A percentile compares a stretch with the other conserved stretches of the same genome.
These are phyloP conservation scores for Daldinia bambusicola DNA, from an alignment of 495 filamentous ascomycete species.

Conservation along the genomic window DNA sequence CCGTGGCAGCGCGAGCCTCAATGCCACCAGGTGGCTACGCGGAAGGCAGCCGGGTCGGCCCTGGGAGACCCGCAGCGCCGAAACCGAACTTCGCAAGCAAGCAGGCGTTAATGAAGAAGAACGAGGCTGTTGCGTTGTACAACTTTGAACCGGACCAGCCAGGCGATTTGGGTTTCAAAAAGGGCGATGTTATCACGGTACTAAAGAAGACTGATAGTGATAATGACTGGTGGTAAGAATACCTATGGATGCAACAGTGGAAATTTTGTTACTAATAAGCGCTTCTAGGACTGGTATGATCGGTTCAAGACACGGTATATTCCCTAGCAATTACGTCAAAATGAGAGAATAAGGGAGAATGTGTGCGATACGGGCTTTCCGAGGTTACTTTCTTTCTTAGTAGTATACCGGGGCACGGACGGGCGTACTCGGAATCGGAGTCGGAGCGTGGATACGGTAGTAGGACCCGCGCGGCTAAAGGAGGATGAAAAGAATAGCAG, in stretches of 20 bases:
- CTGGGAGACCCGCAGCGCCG: slow-evolving; percentile 80
- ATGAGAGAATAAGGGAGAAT: slow-evolving; percentile 53
- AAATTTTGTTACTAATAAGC: slow-evolving; percentile 40
- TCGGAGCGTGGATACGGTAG: slow-evolving; percentile 8
- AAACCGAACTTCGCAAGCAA: slow-evolving; percentile 82
- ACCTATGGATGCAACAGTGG: too few relatives aligned
- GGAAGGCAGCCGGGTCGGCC: slow-evolving; percentile 56
- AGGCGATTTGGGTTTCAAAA: slow-evolving; percentile 94
- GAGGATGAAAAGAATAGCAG: slow-evolving; percentile 18
- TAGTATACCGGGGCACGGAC: slow-evolving; percentile 8
- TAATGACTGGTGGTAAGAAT: slow-evolving; percentile 90
- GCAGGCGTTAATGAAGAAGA: slow-evolving; percentile 72
- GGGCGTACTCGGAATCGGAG: slow-evolving; percentile 21
- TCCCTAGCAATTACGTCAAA: slow-evolving; percentile 67
- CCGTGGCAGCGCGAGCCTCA: slow-evolving; percentile 49
- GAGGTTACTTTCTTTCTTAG: neutral
- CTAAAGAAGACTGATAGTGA: slow-evolving; percentile 93
- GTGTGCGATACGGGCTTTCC: neutral
- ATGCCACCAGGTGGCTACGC: slow-evolving; percentile 47
- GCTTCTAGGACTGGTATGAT: slow-evolving; percentile 65
- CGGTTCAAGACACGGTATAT: slow-evolving; percentile 63
- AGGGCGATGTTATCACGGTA: slow-evolving; percentile 97
- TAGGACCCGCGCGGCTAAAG: neutral
- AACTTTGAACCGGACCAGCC: slow-evolving; percentile 94
- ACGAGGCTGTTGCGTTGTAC: slow-evolving; percentile 89